Evolutionary conservation across 2,329 filamentous ascomycete species (phyloP).

Genomic region (Elsinoe perseae): DNA sequence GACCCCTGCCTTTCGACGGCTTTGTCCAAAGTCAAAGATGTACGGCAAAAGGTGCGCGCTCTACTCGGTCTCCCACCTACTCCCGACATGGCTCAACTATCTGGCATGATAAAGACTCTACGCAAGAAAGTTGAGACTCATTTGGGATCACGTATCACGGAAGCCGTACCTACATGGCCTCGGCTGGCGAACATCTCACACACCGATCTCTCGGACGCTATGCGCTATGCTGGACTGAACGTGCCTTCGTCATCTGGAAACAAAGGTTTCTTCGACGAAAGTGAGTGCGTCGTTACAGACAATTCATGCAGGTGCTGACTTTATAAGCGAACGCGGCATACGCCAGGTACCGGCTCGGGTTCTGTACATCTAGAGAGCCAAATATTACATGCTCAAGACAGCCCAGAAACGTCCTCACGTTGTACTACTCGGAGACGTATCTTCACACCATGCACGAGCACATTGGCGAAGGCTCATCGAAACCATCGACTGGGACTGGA

Average conservation of each 20-base stretch:
- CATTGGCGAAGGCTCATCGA: not conserved
- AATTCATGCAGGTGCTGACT: not conserved
- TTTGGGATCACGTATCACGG: not conserved
- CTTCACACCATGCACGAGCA: conserved; percentile 1
- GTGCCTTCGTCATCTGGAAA: not conserved
- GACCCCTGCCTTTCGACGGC: not conserved
- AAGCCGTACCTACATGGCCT: not conserved
- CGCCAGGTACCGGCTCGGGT: conserved; percentile 5
- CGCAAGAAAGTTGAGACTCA: conserved; percentile 1
- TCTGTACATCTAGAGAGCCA: not conserved
- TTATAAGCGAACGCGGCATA: not conserved
- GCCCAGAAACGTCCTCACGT: not conserved
- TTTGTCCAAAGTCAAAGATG: not conserved
- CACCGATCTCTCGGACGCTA: not conserved
- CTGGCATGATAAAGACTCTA: not conserved
- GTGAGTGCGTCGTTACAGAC: not conserved
- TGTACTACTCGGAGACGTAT: not conserved
- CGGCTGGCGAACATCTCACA: not conserved
- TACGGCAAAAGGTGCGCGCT: not conserved
- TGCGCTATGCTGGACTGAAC: not conserved
- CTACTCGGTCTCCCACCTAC: not conserved
- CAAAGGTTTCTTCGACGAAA: not conserved
- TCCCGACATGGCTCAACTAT: not conserved
- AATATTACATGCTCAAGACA: conserved; percentile 9
- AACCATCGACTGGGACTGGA: not conserved